Base-by-base conservation (phyloP, 1,284 basidiomycete species). In the Tetrapyrgos nigripes region DNA sequence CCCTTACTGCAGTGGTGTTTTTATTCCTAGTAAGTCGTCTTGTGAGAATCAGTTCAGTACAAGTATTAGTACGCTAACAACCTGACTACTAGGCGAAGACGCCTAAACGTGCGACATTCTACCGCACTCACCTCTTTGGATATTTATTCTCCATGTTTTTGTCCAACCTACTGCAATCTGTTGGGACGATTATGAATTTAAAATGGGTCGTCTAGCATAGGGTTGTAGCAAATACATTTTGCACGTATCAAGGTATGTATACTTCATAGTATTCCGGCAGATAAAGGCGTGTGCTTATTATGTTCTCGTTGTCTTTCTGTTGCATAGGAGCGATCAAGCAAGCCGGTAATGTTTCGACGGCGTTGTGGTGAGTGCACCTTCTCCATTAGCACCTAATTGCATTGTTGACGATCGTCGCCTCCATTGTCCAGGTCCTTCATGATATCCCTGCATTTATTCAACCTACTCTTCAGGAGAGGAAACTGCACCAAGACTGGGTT, bases 401-500 rank as follows among this genome's bases (percentile, higher is more conserved):
- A 31, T 33, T 53, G 24, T 58, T 51, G 50, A 53, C 21, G 26
- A 35, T 45, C 44, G 4, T 17, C 3, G 4, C 17, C 37, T 10
- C 37, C 23, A 21, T 35, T 33, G 11, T 26, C 14, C 57, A 79
- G 76, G 78, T 76, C 78, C 0, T 75, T 79, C 58, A 62, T 71
- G 13, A 69, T 81, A 5, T 68, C 80, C 0, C 46, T 76, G 14
- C 78, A 80, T 53, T 70, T 79, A 2, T 82, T 82, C 69, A 73
- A 72, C 58, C n/a, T 35, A 21, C 50, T 60, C 29, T 60, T 60
- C 35, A 21, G 51, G 10, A 14, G 59, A n/a, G 53, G 24, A 28
- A 17, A 40, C 10, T 43, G 33, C 21, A 46, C 55, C 8, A 29
- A 28, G 8, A 13, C 13, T 5, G 55, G 47, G 21, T 57, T 57